Evolutionary conservation across 2,329 filamentous ascomycete genomes (phyloP), one percentile per base, ranked within the genome.

Genomic region (Pseudogymnoascus sp.): DNA sequence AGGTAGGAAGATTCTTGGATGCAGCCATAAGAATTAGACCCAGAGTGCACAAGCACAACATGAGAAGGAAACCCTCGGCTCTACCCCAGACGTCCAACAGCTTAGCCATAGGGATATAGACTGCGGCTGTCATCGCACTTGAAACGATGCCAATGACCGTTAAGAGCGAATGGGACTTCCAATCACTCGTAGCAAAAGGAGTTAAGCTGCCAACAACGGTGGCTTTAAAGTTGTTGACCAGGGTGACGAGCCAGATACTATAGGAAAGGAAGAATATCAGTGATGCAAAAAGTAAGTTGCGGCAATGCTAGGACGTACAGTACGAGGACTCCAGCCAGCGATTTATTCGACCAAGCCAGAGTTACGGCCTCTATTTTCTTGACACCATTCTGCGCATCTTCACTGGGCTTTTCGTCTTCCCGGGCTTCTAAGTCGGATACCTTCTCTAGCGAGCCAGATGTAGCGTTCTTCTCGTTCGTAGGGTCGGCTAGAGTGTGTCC

Each of bases 1-100:
- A 89, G 0, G 80, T 83, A 64, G 81, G 72, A 16, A 88, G 78
- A 64, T 81, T 81, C 6, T 80, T 78, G 71, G 82, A 88, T 0
- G 77, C 79, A 12, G 88, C 88, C 78, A 89, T 88, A 74, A 91
- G 80, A 67, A 87, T 78, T 66, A 88, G 78, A 6, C 79, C 79
- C 8, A 84, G 63, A 2, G 81, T 78, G 68, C 81, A 80, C 64
- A 84, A 75, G 6, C 77, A 63, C 2, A 86, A 75, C 70, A 82
- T 83, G 54, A 86, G 66, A n/a, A 80, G 71, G 67, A 87, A 83
- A 10, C 85, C 86, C 70, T 88, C 82, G n/a, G 86, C 82, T 42
- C 87, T 83, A 64, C 86, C 87, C 78, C 84, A 89, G 37, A 87
- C 77, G 74, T 90, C 85, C 63, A 89, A 78, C 29, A 89, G 77